A percentile compares a stretch with the other conserved stretches of the same genome.
Evolutionary conservation across 2,329 filamentous ascomycete genomes (phyloP).

Genomic region (Fusarium sulawesiense): DNA sequence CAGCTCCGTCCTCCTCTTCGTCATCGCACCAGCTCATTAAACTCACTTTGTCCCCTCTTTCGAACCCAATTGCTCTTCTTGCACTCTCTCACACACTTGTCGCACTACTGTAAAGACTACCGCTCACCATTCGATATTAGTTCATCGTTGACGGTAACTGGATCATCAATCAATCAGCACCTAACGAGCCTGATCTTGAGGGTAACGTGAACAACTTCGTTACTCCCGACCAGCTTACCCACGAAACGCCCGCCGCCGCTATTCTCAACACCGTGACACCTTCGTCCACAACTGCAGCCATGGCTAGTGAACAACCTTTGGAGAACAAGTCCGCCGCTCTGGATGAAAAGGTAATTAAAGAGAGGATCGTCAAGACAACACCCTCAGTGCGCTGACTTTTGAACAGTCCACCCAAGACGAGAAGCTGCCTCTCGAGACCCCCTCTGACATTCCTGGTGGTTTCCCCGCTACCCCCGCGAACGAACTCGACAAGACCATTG

Average conservation of each 20-base stretch:
- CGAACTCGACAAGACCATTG: slow-evolving; percentile 64
- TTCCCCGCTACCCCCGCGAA: slow-evolving; percentile 75
- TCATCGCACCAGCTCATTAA: slow-evolving; percentile 39
- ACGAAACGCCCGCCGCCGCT: slow-evolving; percentile 59
- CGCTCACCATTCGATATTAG: slow-evolving; percentile 60
- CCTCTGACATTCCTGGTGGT: slow-evolving; percentile 56
- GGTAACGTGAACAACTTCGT: slow-evolving; percentile 96
- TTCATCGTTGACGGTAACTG: slow-evolving; percentile 96
- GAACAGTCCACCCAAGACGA: slow-evolving; percentile 30
- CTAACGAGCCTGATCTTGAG: slow-evolving; percentile 82
- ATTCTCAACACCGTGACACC: slow-evolving; percentile 76
- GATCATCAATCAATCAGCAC: slow-evolving; percentile 83
- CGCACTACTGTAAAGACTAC: slow-evolving; percentile 16
- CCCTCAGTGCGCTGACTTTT: slow-evolving; percentile 20
- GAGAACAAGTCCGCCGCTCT: slow-evolving; percentile 51
- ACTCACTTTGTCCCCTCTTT: slow-evolving; percentile 32
- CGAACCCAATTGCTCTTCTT: slow-evolving; percentile 39
- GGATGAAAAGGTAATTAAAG: slow-evolving; percentile 39
- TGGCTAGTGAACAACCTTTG: slow-evolving; percentile 70
- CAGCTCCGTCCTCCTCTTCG: slow-evolving; percentile 33
- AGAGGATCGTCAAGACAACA: slow-evolving; percentile 26
- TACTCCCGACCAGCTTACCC: slow-evolving; percentile 74
- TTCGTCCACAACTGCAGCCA: slow-evolving; percentile 75
- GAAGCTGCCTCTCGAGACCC: slow-evolving; percentile 49
- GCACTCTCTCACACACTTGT: slow-evolving; percentile 17